Conservation (phyloP, 805 yeast genomes). For the Phaffomyces thermotolerans region DNA sequence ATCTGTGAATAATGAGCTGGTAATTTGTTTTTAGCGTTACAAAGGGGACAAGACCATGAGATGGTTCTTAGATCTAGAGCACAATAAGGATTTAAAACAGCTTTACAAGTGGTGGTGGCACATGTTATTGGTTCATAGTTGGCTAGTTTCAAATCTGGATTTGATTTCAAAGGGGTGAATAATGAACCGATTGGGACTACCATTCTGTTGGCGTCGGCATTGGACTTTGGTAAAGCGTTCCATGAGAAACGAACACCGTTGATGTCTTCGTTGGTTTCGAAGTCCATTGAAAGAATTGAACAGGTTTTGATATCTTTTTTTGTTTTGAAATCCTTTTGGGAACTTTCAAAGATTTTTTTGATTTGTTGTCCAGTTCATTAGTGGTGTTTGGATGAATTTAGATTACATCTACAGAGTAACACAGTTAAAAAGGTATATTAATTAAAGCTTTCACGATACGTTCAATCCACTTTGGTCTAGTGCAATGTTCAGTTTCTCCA, state of each 20-base stretch:
- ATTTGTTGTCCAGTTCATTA: constrained; percentile 2
- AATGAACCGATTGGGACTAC: constrained; percentile 92
- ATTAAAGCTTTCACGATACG: too few species aligned
- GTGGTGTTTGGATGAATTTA: constrained; percentile 7
- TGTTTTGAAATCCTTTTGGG: not conserved
- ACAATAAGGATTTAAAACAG: constrained; percentile 83
- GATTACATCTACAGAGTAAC: too few species aligned
- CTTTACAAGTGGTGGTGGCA: constrained; percentile 68
- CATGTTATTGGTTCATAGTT: constrained; percentile 83
- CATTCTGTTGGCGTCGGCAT: constrained; percentile 82
- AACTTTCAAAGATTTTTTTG: not conserved
- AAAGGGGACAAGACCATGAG: constrained; percentile 81
- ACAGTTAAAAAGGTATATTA: too few species aligned
- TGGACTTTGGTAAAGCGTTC: constrained; percentile 84
- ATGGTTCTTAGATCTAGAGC: constrained; percentile 68
- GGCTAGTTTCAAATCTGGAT: constrained; percentile 70
- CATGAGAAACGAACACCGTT: constrained; percentile 74
- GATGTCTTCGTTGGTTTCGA: constrained; percentile 58
- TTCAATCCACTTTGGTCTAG: constrained; percentile 20
- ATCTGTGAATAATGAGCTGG: constrained; percentile 78
- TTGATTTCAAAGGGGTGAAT: constrained; percentile 86
- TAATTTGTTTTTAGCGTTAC: constrained; percentile 68
- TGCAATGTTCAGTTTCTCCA: constrained; percentile 13
- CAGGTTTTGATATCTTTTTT: not conserved
- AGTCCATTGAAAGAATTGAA: constrained; percentile 26